Evolutionary conservation across 192 early-diverging fungal genomes (phyloP), one percentile per base, ranked within the genome.

Genomic region (Coemansia sp.): DNA sequence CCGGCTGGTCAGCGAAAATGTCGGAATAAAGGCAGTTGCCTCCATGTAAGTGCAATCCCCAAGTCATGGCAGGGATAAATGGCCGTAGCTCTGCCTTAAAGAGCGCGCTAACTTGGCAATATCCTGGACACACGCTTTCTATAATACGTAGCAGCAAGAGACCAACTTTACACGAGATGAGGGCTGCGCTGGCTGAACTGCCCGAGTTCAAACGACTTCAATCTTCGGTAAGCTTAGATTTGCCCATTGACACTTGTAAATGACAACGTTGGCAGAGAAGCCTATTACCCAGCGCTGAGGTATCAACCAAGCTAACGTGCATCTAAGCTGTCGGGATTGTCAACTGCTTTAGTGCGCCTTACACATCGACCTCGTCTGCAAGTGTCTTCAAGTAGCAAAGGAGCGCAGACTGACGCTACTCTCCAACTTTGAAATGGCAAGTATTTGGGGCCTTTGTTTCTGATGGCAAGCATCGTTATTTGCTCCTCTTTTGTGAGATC

Each of bases 361-460:
- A 27, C 86, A 87, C 46, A 83, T 83, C 41, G 78, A 79, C 39
- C 69, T 87, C 45, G 71, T 67, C 57, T 64, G 67, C 42, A 68
- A 77, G 58, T 86, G 85, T 25, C 67, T 85, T 8, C 68, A 75
- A 11, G 62, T 66, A 20, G 74, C 76, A 12, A 63, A 74, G 6
- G 32, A 63, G 20, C 70, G 67, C 31, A 67, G 66, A 6, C 45
- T 87, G 17, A 20, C 53, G 14, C 47, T 54, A 5, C 24, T 87
- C 20, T 49, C 71, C 0, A 69, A 82, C 14, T 65, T 87, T 63
- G 86, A 87, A 53, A 83, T 81, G 71, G 83, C 68, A 82, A 47
- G 65, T 60, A 62, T 6, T 31, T 32, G 29, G n/a, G n/a, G n/a
- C n/a, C n/a, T n/a, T n/a, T n/a, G n/a, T n/a, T n/a, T n/a, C n/a